Evolutionary conservation across 1,284 basidiomycete genomes (phyloP), one percentile per base, ranked within the genome.

Genomic region (Puccinia coronata): DNA sequence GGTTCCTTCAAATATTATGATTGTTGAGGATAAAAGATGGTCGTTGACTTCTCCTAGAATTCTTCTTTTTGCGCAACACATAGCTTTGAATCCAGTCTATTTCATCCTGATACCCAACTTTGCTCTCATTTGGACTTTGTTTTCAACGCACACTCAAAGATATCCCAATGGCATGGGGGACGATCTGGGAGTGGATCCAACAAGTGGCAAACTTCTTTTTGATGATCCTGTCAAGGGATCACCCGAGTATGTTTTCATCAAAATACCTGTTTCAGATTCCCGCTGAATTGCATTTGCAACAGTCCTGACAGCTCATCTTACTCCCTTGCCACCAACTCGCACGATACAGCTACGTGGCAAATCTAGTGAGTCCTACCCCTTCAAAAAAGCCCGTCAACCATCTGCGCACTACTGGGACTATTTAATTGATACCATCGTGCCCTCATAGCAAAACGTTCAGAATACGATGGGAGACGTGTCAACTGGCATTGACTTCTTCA

Each of bases 401-500:
- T 11, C 25, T n/a, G 39, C 14, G 53, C 12, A 31, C 36, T 4
- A 36, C 18, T 51, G 70, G n/a, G 18, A 12, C 5, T 25, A 49
- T 9, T 39, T 69, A 0, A 16, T n/a, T n/a, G n/a, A n/a, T n/a
- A 41, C 39, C 39, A 25, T 75, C 18, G 6, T 25, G 51, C 36
- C 31, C 25, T 16, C n/a, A 0, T 49, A 80, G 77, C 77, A 80
- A 80, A 80, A 80, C 53, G 72, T 80, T 71, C 77, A 80, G 49
- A 80, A 57, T 55, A 57, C 72, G 77, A 80, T 80, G 77, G 77
- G 77, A 28, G 69, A 57, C 28, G 49, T 80, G 28, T 43, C 77
- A 36, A 20, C 41, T 25, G 77, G 34, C 9, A 69, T 69, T 63
- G 86, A 86, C 80, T 84, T 85, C 61, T 77, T 83, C 47, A 83